Base-by-base conservation (phyloP, 2,329 filamentous ascomycete genomes). In the Microsporum canis region DNA sequence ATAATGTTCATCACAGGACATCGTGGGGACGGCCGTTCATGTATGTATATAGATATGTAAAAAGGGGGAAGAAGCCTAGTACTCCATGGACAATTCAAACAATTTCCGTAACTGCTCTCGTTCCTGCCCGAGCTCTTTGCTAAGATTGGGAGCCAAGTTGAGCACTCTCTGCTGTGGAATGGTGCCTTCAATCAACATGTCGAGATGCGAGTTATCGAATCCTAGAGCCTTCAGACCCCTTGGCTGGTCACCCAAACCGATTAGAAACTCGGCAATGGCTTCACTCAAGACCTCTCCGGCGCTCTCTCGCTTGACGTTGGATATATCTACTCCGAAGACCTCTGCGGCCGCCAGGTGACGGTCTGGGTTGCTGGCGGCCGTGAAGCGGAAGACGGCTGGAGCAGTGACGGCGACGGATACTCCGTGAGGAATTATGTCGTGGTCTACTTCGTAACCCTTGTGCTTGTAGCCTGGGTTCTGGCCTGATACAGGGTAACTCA, bases 401-500 rank as follows among this genome's bases (percentile, higher is more conserved):
- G 92, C 90, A 0, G 90, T 92, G 5, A 97, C 92, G 2, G 91
- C 94, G 0, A 99, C 94, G 1, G 88, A 92, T 29, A 99, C 94
- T 59, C 94, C 94, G 73, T 99, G 94, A 0, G 94, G 94, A 70
- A 99, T 97, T 68, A 99, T 88, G 7, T 88, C 84, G 34, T 81
- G 72, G 31, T 83, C 75, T 5, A 95, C 85, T 1, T 86, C 78
- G 73, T 99, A 99, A n/a, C 94, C 94, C 0, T 81, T 74, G 71
- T 99, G 94, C 68, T 85, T 86, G 76, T 97, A 97, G 3, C 88
- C 87, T 0, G 89, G 89, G 72, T 99, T 99, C 72, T 96, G 91
- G 34, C 91, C 89, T 0, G 90, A 95, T 70, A 99, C 96, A 17
- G 94, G 94, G 71, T 99, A 99, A 29, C 89, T 95, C 92, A 99